Evolutionary conservation across 306 rosid genomes (phyloP), one percentile per base, ranked within the genome.

Genomic region (Biancaea sappan): DNA sequence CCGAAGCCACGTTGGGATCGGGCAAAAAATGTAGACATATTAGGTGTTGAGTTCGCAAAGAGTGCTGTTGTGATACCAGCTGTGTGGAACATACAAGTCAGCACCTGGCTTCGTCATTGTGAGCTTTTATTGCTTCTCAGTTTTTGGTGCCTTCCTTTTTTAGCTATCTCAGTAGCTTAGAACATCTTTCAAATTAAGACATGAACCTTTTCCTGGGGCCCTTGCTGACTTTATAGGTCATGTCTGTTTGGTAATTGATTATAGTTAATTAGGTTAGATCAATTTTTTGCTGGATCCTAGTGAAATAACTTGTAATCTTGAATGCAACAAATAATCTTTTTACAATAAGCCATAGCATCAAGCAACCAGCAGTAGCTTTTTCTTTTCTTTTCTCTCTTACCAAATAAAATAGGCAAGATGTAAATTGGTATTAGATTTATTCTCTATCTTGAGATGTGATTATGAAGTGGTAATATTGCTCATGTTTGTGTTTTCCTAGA

Each of bases 31-130:
- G 97, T 95, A 24, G 96, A 95, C 74, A 71, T 95, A 75, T 60
- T 95, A 47, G 97, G 98, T 54, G 97, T 95, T 47, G 97, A 95
- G 91, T 73, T 92, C 15, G 96, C 91, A 16, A 92, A 88, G 90
- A 95, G 97, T 84, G 62, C 99, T 35, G 98, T 92, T 71, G 83
- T 81, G 74, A 73, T 95, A 72, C 99, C 99, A 72, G 77, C 89
- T 81, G 89, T 88, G 61, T 92, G 99, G 99, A 95, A 95, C 69
- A 95, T 95, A 63, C 99, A 94, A 92, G 95, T 94, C 85, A 94
- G 99, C 88, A 92, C 99, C 77, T 95, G 99, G 99, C 98, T 95
- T 73, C 99, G 99, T 24, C 98, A 90, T 81, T 95, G 99, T 95
- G 88, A 92, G 99, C n/a, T n/a, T 81, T 68, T 85, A 48, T 47